phyloP scores from a whole-genome alignment of 2,329 filamentous ascomycete species.

The Zelopaecilomyces penicillatus region DNA sequence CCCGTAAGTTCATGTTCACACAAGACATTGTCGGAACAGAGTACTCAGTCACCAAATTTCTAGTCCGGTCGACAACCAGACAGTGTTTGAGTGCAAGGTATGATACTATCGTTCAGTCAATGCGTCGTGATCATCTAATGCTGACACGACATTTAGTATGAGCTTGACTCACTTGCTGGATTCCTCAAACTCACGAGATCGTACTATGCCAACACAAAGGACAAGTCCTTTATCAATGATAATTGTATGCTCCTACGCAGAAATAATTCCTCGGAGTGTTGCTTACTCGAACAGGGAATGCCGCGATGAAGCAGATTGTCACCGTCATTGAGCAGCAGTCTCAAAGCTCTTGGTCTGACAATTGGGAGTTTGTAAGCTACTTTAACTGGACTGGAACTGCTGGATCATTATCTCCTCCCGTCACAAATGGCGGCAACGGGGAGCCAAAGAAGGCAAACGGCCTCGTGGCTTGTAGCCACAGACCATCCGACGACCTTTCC shows the following conservation, averaged over 20 bases:
- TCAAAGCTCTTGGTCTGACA: constrained; percentile 16
- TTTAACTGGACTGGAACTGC: constrained; percentile 21
- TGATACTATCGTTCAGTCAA: background rate
- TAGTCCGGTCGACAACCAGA: constrained; percentile 18
- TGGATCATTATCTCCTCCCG: constrained; percentile 16
- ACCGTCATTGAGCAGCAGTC: constrained; percentile 18
- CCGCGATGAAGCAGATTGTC: constrained; percentile 36
- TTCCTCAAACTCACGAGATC: constrained; percentile 76
- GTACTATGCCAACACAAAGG: constrained; percentile 64
- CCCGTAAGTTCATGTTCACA: constrained; percentile 12
- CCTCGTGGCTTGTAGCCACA: constrained; percentile 70
- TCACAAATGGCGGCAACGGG: constrained; percentile 63
- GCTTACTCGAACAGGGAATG: constrained; percentile 55
- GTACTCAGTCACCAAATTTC: background rate
- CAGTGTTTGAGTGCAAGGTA: constrained; percentile 21
- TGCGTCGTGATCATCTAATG: background rate
- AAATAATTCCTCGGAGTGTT: no score
- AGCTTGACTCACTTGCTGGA: constrained; percentile 78
- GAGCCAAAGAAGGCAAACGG: constrained; percentile 72
- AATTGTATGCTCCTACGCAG: constrained; percentile 13
- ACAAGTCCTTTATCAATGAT: constrained; percentile 53
- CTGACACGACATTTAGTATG: constrained; percentile 52
- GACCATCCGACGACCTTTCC: constrained; percentile 76
- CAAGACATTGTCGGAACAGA: background rate
- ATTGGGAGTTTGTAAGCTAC: constrained; percentile 19